Conservation (phyloP, 2,329 filamentous ascomycete species). For the Diaporthe ilicicola region DNA sequence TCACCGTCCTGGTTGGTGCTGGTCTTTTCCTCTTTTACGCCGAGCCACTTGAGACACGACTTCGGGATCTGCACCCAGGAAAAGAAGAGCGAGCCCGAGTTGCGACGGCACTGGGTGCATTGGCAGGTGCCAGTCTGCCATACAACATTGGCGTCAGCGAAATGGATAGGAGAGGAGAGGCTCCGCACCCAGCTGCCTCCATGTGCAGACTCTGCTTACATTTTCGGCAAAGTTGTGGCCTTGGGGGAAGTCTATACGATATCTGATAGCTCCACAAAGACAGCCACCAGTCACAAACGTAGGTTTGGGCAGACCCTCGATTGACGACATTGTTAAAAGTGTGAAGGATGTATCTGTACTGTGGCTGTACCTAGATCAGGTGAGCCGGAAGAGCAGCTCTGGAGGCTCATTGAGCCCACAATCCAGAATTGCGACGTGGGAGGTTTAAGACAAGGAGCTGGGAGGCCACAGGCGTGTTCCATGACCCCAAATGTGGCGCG, state of each 20-base stretch:
- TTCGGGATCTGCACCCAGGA: constrained; percentile 49
- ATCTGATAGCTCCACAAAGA: constrained; percentile 44
- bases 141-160: background rate
- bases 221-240: constrained; percentile 37
- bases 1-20: background rate
- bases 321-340: background rate
- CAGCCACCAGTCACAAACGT: constrained; percentile 43
- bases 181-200: background rate
- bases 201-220: background rate
- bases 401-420: background rate
- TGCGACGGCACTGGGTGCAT: constrained; percentile 64
- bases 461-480: background rate
- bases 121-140: constrained; percentile 57
- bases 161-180: background rate
- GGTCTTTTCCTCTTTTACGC: background rate
- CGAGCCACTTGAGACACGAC: constrained; percentile 42
- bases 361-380: no score
- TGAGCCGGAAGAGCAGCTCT: background rate
- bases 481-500: background rate
- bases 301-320: constrained; percentile 19
- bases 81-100: constrained; percentile 57
- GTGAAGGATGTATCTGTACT: no score
- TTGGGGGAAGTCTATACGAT: constrained; percentile 40
- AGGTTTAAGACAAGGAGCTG: background rate
- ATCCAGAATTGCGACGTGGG: no score